phyloP scores from a whole-genome alignment of 164 flowering plant genomes.

The Cinnamomum micranthum region DNA sequence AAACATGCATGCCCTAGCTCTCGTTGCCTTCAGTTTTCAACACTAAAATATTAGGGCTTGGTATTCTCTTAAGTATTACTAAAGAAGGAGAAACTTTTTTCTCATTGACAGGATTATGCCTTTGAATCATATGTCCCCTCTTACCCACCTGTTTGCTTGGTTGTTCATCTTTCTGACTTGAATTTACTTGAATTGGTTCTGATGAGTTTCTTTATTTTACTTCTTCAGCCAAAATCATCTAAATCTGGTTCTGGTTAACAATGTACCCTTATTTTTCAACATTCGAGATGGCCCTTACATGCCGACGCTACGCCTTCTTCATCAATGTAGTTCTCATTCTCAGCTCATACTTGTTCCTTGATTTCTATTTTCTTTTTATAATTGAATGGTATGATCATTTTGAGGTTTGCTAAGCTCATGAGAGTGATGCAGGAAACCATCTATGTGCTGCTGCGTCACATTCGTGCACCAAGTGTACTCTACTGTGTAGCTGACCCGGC shows the following conservation, averaged over 20 bases:
- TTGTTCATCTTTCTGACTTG: not conserved
- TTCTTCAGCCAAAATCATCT: conserved; percentile 83
- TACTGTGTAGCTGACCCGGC: not conserved
- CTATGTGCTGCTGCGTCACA: not conserved
- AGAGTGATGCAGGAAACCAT: not conserved
- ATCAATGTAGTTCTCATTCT: conserved; percentile 62
- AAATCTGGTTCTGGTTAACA: conserved; percentile 91
- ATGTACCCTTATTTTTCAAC: conserved; percentile 90
- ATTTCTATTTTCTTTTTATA: not conserved
- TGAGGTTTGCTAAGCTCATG: not conserved
- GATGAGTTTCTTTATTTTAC: conserved; percentile 2
- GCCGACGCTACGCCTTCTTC: conserved; percentile 97
- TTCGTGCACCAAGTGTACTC: not conserved
- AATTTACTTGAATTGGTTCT: not conserved
- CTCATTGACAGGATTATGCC: no score
- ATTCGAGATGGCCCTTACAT: conserved; percentile 98
- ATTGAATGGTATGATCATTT: not conserved
- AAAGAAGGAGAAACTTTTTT: no score
- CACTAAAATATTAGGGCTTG: no score
- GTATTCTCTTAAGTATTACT: no score
- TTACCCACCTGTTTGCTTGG: not conserved
- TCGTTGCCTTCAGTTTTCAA: no score
- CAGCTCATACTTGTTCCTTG: not conserved
- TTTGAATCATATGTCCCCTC: no score
- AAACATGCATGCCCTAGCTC: no score